Conservation (phyloP, 1,139 yeast species). For the Williopsis jadinii region DNA sequence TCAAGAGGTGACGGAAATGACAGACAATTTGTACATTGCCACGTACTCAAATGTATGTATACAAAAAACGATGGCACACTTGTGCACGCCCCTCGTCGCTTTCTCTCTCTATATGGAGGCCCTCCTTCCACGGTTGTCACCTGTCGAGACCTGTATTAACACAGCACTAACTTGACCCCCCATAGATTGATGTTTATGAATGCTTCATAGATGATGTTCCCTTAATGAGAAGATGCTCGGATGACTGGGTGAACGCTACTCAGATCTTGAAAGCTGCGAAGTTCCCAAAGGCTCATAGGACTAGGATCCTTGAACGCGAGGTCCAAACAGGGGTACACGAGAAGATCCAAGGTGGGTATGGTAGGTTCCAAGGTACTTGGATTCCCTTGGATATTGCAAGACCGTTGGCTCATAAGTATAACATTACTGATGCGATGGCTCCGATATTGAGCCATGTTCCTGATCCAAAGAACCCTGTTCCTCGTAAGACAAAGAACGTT, state of each 20-base stretch:
- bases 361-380: slow-evolving; percentile 96
- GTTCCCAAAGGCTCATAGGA: slow-evolving; percentile 89
- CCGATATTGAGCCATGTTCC: slow-evolving; percentile 45
- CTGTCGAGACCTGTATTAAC: neutral
- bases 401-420: slow-evolving; percentile 45
- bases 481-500: slow-evolving; percentile 22
- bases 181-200: slow-evolving; percentile 48
- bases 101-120: neutral
- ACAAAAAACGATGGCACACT: neutral
- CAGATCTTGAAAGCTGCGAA: slow-evolving; percentile 92
- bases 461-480: slow-evolving; percentile 42
- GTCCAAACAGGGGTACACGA: slow-evolving; percentile 84
- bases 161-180: neutral
- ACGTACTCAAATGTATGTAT: slow-evolving; percentile 22
- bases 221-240: slow-evolving; percentile 69
- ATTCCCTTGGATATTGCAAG: slow-evolving; percentile 58
- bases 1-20: neutral
- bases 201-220: slow-evolving; percentile 48
- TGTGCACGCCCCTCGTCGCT: neutral
- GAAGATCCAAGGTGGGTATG: slow-evolving; percentile 95
- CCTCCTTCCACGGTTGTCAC: too few species aligned
- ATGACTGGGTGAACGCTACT: slow-evolving; percentile 91
- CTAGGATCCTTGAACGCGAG: slow-evolving; percentile 85
- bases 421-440: slow-evolving; percentile 47
- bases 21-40: slow-evolving; percentile 14